Percentiles rank a stretch among this genome's conserved stretches.
phyloP scores from a whole-genome alignment of 306 rosid species.

The Castanea mollissima region DNA sequence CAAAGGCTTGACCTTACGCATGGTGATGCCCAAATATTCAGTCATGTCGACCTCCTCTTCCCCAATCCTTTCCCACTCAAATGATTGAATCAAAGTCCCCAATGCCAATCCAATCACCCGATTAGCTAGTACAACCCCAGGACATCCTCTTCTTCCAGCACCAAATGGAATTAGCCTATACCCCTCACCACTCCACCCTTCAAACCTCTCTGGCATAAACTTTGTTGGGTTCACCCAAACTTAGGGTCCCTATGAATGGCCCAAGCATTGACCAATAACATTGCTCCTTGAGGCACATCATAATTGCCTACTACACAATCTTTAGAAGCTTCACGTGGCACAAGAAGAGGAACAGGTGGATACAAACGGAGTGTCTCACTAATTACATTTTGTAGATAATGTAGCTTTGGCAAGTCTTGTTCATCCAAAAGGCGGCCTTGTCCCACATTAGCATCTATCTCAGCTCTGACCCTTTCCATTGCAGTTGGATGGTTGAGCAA shows the following conservation, averaged over 20 bases:
- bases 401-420: constrained; percentile 25
- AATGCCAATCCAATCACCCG: constrained; percentile 20
- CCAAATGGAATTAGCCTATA: constrained; percentile 31
- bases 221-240: constrained; percentile 29
- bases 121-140: background rate
- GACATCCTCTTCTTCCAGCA: constrained; percentile 14
- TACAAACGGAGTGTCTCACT: constrained; percentile 40
- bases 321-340: constrained; percentile 38
- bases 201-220: constrained; percentile 43
- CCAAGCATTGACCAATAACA: constrained; percentile 41
- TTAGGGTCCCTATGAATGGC: constrained; percentile 37
- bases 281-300: constrained; percentile 40
- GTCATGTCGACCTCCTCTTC: constrained; percentile 28
- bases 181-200: background rate
- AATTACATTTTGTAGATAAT: constrained; percentile 20
- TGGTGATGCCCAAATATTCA: constrained; percentile 16
- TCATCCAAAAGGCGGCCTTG: constrained; percentile 22
- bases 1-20: constrained; percentile 28
- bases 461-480: constrained; percentile 13
- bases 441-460: constrained; percentile 7
- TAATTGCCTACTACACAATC: constrained; percentile 35
- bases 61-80: constrained; percentile 27
- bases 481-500: constrained; percentile 28
- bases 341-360: constrained; percentile 30
- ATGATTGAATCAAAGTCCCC: constrained; percentile 27